Percentiles rank a stretch among this genome's conserved stretches.
Evolutionary conservation across 2,329 filamentous ascomycete genomes (phyloP).

Genomic region (Colletotrichum tanaceti): DNA sequence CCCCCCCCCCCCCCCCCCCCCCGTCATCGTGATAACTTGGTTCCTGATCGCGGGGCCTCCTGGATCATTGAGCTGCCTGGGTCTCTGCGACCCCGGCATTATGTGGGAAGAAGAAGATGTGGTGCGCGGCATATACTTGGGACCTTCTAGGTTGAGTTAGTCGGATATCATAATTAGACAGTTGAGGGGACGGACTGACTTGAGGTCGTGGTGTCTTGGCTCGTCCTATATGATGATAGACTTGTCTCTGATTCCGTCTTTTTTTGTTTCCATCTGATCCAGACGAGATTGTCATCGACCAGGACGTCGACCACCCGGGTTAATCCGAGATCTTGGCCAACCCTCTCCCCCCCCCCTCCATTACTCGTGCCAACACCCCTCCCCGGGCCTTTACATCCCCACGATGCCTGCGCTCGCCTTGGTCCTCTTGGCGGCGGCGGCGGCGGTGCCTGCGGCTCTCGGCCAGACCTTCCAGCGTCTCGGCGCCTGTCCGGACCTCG

Average conservation of each 20-base stretch:
- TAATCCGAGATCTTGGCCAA: neutral
- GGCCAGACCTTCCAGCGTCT: slow-evolving; percentile 71
- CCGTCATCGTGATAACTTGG: slow-evolving; percentile 19
- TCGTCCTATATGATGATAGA: neutral
- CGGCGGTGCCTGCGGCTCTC: slow-evolving; percentile 53
- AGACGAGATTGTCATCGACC: neutral
- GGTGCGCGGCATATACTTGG: slow-evolving; percentile 16
- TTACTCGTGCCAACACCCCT: neutral
- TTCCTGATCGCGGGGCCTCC: neutral
- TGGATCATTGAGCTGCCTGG: neutral
- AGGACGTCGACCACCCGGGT: neutral
- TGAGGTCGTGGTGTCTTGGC: neutral
- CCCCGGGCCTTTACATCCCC: neutral
- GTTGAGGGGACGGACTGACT: neutral
- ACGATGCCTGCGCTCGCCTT: slow-evolving; percentile 52
- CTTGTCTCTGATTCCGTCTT: too few species aligned
- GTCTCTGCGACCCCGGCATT: neutral
- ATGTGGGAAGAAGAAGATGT: neutral
- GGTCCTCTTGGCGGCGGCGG: slow-evolving; percentile 49
- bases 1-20: neutral
- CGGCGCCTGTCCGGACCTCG: slow-evolving; percentile 69
- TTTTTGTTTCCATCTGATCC: too few species aligned
- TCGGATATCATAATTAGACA: neutral
- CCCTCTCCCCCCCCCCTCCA: too few species aligned
- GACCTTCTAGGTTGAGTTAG: slow-evolving; percentile 38